Percentiles rank a stretch among this genome's conserved stretches.
phyloP scores from a whole-genome alignment of 192 early-diverging fungal species.

The Thamnidium elegans region DNA sequence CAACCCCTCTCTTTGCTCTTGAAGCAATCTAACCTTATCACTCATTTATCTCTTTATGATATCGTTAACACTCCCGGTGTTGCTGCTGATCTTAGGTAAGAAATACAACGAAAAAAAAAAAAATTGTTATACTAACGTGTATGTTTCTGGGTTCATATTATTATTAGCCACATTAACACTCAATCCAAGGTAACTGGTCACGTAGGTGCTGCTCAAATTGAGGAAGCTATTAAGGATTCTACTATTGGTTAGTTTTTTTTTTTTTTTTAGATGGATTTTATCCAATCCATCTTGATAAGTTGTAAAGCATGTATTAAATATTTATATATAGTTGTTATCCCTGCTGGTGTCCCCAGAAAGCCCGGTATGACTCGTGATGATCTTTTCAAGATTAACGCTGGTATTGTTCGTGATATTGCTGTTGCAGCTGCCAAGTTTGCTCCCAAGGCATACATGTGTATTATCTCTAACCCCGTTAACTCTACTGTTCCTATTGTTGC shows the following conservation, averaged over 20 bases:
- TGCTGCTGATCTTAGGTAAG: conserved; percentile 93
- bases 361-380: conserved; percentile 99
- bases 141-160: conserved; percentile 10
- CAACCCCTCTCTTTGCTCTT: conserved; percentile 95
- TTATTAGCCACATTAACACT: conserved; percentile 32
- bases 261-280: neutral
- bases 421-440: conserved; percentile 64
- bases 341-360: conserved; percentile 97
- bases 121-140: too few species aligned
- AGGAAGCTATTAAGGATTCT: conserved; percentile 61
- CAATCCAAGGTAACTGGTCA: conserved; percentile 50
- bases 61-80: conserved; percentile 96
- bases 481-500: conserved; percentile 94
- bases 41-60: conserved; percentile 88
- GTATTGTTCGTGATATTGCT: conserved; percentile 82
- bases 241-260: conserved; percentile 34
- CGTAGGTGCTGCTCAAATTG: conserved; percentile 62
- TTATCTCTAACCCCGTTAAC: conserved; percentile 98
- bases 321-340: conserved; percentile 76
- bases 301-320: neutral
- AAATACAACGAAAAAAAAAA: neutral
- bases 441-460: conserved; percentile 48
- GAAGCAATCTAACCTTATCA: conserved; percentile 84
- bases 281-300: neutral
- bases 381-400: conserved; percentile 97